Evolutionary conservation across 75 land plant genomes (phyloP), one percentile per base, ranked within the genome.

Genomic region (Selaginella moellendorffii): DNA sequence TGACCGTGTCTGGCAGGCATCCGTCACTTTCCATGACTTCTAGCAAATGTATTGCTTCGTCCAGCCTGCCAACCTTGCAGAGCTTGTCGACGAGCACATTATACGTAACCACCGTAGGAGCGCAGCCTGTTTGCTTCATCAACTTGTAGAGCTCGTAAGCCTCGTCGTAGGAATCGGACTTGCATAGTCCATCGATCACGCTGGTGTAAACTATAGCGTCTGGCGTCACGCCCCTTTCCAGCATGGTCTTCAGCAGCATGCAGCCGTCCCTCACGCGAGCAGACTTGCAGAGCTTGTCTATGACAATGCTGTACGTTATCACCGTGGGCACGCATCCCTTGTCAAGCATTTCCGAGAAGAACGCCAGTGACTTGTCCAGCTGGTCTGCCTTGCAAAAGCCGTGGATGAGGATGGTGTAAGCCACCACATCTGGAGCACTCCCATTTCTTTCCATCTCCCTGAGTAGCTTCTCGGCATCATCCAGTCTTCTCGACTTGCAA

Each of bases 321-420:
- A 53, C n/a, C 36, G 63, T 29, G 17, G 69, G 61, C 19, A 12
- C 18, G 25, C 63, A 26, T 19, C 28, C 54, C 26, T 70, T 58
- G 23, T 29, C 24, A 2, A n/a, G 24, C 72, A 71, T 71, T 10
- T 27, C 31, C 12, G 12, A 19, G 42, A 54, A 54, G 12, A 71
- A 8, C 1, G 20, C 22, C 24, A 12, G 31, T 17, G 60, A 66
- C 24, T 72, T 60, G 9, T 18, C 14, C 9, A 23, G 17, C 28
- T 29, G 54, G 12, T 26, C 20, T 12, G 1, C 30, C 12, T 5
- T 67, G 18, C 42, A 67, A 51, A 60, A 67, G 21, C 54, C 59
- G 59, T 72, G 22, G 17, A 72, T 59, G 27, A 65, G 70, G 69
- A 68, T 66, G 5, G 74, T 76, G 61, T 76, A 82, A 17, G 77